Evolutionary conservation across 164 flowering plant species (phyloP).

Genomic region (Nymphaea colorata): DNA sequence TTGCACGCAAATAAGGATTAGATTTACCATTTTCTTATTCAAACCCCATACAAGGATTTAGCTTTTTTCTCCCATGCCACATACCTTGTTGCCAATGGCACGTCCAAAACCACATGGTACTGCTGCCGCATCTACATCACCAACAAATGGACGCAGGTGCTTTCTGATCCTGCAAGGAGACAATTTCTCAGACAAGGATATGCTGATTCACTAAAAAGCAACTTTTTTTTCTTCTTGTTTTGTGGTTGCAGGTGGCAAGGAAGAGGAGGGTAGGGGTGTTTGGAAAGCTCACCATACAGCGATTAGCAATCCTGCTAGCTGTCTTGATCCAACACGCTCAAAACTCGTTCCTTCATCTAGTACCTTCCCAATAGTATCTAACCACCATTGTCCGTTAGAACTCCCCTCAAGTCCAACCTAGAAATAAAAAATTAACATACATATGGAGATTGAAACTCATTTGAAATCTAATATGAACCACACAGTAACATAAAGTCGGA

Average conservation of each 20-base stretch:
- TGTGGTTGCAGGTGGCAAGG: too few species aligned
- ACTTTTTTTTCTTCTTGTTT: too few species aligned
- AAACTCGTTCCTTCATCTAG: constrained; percentile 74
- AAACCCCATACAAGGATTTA: too few species aligned
- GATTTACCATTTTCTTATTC: too few species aligned
- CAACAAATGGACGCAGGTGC: constrained; percentile 54
- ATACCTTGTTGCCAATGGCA: constrained; percentile 96
- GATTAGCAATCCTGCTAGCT: constrained; percentile 89
- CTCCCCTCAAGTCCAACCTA: constrained; percentile 98
- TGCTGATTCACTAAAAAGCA: background rate
- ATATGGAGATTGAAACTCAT: too few species aligned
- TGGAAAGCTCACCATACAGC: constrained; percentile 57
- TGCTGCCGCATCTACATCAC: constrained; percentile 91
- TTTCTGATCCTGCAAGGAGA: constrained; percentile 61
- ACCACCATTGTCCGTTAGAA: constrained; percentile 83
- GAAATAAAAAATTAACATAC: constrained; percentile 11
- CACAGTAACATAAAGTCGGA: too few species aligned
- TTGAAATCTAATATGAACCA: too few species aligned
- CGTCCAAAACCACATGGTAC: constrained; percentile 99
- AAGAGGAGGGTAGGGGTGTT: too few species aligned
- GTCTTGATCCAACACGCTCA: constrained; percentile 92
- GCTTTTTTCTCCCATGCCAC: background rate
- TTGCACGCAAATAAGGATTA: too few species aligned
- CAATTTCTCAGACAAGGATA: constrained; percentile 1
- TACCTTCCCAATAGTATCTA: constrained; percentile 75